These are phyloP conservation scores for Pinus albicaulis DNA, from an alignment of 75 land plant species.

Conservation along the genomic window DNA sequence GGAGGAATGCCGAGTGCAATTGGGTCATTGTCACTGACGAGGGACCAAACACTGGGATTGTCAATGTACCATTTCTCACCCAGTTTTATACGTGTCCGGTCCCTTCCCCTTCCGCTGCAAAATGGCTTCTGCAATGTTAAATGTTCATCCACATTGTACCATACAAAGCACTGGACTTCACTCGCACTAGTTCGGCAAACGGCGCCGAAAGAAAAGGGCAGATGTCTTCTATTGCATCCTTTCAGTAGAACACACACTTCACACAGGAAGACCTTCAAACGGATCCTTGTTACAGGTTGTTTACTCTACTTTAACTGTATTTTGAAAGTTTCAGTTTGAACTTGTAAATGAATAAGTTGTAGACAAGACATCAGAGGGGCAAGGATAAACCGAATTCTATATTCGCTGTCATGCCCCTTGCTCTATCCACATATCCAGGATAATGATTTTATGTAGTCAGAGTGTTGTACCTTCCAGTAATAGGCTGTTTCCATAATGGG, in stretches of 20 bases:
- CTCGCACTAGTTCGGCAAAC: not conserved
- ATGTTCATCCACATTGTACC: not conserved
- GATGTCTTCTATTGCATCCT: not conserved
- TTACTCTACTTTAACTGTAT: not conserved
- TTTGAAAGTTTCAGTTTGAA: not conserved
- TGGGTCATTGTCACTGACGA: not conserved
- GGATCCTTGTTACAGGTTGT: not conserved
- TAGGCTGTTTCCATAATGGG: too few relatives aligned
- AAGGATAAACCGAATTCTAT: not conserved
- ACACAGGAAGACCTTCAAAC: not conserved
- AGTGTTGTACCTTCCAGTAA: too few relatives aligned
- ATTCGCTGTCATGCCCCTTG: not conserved
- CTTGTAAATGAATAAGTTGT: not conserved
- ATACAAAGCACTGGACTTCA: not conserved
- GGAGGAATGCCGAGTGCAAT: not conserved
- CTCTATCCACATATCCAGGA: too few relatives aligned
- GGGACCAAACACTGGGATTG: not conserved
- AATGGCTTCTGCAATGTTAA: not conserved
- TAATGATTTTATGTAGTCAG: too few relatives aligned
- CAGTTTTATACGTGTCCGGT: not conserved
- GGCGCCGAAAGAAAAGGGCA: not conserved
- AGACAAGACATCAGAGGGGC: not conserved
- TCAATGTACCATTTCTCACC: not conserved
- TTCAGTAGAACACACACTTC: not conserved
- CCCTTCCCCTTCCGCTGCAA: not conserved